Evolutionary conservation across 345 rosid genomes (phyloP), one percentile per base, ranked within the genome.

Genomic region (Eucalyptus pumila): DNA sequence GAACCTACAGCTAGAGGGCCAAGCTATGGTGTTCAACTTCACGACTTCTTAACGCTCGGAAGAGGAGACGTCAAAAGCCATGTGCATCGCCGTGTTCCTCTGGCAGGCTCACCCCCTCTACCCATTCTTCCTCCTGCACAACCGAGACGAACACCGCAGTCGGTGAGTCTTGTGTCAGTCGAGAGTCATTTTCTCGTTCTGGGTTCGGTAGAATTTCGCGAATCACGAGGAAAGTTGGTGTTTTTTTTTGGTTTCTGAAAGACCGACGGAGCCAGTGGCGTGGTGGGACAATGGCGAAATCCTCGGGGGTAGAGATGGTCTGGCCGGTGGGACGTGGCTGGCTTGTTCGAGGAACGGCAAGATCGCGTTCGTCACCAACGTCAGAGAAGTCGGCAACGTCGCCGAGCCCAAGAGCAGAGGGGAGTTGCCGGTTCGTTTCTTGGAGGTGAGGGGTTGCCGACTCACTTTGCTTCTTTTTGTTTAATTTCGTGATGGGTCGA

Each of bases 251-350:
- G 49, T 40, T 87, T 52, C 54, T 65, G 72, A 87, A 91, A 96
- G 99, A 94, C 93, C 95, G 87, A 93, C 99, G 44, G 95, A 95
- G 90, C 88, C 97, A 51, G 89, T 96, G 87, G 92, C 89, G 62
- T 97, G 98, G 98, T 95, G 98, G 97, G 93, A 91, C 89, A 94
- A 92, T 89, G 95, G 89, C 21, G 87, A 69, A 90, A 94, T 97
- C 88, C 56, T 95, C 62, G 98, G 98, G 44, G 98, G 97, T 62
- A 94, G 94, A 93, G 98, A 96, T 90, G 96, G 88, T 50, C 72
- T 91, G 34, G 98, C 95, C n/a, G 97, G 98, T 30, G 98, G 99
- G 49, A 95, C 99, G 44, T 96, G 98, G 98, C 89, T 96, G 86
- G 99, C 95, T 42, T 96, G 95, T 92, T 89, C 93, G 3, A 93